Evolutionary conservation across 2,329 filamentous ascomycete genomes (phyloP).

Genomic region (Septoria linicola): DNA sequence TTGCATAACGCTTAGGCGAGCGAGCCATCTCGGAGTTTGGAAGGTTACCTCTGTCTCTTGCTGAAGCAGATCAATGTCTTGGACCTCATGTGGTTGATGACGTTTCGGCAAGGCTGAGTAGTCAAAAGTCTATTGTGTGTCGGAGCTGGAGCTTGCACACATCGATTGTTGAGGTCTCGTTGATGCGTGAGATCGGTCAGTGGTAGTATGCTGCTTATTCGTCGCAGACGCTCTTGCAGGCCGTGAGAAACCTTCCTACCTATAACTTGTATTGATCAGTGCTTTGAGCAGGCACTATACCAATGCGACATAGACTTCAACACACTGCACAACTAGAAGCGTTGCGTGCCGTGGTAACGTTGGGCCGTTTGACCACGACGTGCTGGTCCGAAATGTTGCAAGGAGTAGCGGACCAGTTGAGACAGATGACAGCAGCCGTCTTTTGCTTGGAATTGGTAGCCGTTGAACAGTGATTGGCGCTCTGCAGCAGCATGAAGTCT

Average conservation of each 20-base stretch:
- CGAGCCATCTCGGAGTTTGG: constrained; percentile 15
- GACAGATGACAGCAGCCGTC: constrained; percentile 6
- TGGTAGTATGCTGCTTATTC: neutral
- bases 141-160: neutral
- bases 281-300: neutral
- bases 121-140: neutral
- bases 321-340: constrained; percentile 5
- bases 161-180: no score
- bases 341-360: constrained; percentile 17
- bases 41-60: constrained; percentile 6
- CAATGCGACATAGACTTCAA: constrained; percentile 7
- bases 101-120: neutral
- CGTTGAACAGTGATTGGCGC: constrained; percentile 12
- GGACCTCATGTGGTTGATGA: constrained; percentile 4
- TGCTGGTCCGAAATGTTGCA: constrained; percentile 3
- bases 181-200: neutral
- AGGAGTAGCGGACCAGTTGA: constrained; percentile 9
- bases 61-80: constrained; percentile 11
- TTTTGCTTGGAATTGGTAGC: constrained; percentile 2
- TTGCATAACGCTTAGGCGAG: constrained; percentile 19
- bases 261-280: neutral
- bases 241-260: constrained; percentile 8
- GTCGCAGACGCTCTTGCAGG: constrained; percentile 1
- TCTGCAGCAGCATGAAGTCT: constrained; percentile 7
- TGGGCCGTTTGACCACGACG: constrained; percentile 13